These are phyloP conservation scores for Trametes punicea DNA, from an alignment of 768 basidiomycete genomes.

Conservation along the genomic window DNA sequence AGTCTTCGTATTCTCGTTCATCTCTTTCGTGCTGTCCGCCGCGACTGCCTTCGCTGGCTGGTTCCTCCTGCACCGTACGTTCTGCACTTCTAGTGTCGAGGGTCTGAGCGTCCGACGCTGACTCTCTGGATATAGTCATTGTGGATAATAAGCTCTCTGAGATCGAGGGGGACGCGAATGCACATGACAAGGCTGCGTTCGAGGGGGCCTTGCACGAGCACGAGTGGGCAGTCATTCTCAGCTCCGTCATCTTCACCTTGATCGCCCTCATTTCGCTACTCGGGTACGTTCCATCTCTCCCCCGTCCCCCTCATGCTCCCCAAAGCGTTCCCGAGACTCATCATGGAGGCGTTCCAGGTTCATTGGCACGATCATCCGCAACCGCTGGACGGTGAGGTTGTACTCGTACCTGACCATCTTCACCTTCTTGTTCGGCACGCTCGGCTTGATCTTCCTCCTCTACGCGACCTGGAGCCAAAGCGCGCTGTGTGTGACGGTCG, in stretches of 20 bases:
- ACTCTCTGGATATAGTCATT: conserved; percentile 7
- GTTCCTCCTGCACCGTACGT: conserved; percentile 23
- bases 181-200: conserved; percentile 1
- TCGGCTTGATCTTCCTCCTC: conserved; percentile 21
- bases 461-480: conserved; percentile 24
- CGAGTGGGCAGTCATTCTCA: conserved; percentile 21
- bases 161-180: not conserved
- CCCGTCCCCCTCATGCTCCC: no score
- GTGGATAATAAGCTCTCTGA: conserved; percentile 6
- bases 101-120: not conserved
- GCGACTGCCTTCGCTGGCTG: conserved; percentile 10
- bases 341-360: conserved; percentile 17
- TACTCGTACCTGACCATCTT: conserved; percentile 27
- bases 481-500: conserved; percentile 17
- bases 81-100: not conserved
- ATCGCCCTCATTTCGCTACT: conserved; percentile 26
- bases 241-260: conserved; percentile 23
- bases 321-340: no score
- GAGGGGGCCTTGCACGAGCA: conserved; percentile 2
- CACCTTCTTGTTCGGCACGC: conserved; percentile 22
- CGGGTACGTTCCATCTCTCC: conserved; percentile 20
- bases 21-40: conserved; percentile 18
- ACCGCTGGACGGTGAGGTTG: conserved; percentile 28
- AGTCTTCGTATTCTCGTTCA: conserved; percentile 30
- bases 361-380: conserved; percentile 27